Evolutionary conservation across 768 basidiomycete species (phyloP).

Genomic region (Filobasidium wieringae): DNA sequence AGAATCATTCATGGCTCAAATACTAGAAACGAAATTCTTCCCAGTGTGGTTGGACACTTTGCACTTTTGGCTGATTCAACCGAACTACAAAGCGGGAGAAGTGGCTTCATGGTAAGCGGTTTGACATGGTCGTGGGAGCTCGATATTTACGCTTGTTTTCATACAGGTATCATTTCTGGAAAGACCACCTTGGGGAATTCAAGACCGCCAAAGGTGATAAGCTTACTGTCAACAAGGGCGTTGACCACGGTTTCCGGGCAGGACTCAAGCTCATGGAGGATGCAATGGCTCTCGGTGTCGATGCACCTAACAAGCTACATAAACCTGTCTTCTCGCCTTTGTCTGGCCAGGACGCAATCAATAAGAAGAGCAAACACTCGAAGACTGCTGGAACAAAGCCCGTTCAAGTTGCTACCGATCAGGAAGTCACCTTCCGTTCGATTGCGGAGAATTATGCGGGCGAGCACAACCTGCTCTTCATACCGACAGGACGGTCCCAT

Average conservation of each 20-base stretch:
- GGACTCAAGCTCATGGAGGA: constrained; percentile 90
- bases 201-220: not conserved
- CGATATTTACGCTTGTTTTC: not conserved
- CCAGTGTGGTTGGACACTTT: constrained; percentile 91
- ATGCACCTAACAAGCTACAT: constrained; percentile 47
- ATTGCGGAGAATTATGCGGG: constrained; percentile 86
- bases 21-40: constrained; percentile 87
- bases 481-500: constrained; percentile 76
- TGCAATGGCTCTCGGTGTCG: constrained; percentile 72
- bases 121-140: not conserved
- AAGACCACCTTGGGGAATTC: constrained; percentile 51
- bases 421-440: constrained; percentile 79
- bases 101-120: constrained; percentile 79
- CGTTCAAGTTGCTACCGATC: constrained; percentile 5
- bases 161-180: constrained; percentile 59
- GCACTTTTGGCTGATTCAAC: constrained; percentile 85
- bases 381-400: constrained; percentile 32
- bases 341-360: constrained; percentile 32
- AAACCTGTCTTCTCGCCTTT: constrained; percentile 51
- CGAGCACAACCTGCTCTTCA: constrained; percentile 71
- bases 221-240: constrained; percentile 47
- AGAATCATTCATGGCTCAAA: constrained; percentile 61
- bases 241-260: constrained; percentile 68
- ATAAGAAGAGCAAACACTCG: constrained; percentile 42
- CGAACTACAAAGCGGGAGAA: constrained; percentile 75